A percentile compares a stretch with the other conserved stretches of the same genome.
Evolutionary conservation across 257 asterid genomes (phyloP).

Genomic region (Solanum sejunctum): DNA sequence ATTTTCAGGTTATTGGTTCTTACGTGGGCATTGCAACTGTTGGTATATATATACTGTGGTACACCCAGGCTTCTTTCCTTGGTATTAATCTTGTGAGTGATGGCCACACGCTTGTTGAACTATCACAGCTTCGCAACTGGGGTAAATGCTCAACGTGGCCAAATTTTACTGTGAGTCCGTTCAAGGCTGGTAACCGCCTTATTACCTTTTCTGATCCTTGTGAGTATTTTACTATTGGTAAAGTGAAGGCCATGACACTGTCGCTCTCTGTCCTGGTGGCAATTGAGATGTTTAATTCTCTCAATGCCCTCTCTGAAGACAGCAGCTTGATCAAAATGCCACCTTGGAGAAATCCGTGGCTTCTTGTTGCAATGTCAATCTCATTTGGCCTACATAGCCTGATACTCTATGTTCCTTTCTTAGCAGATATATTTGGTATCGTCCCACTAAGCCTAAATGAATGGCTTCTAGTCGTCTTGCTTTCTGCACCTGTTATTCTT

Average conservation of each 20-base stretch:
- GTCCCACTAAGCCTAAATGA: conserved; percentile 57
- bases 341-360: conserved; percentile 90
- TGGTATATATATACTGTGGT: conserved; percentile 80
- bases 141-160: conserved; percentile 77
- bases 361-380: conserved; percentile 62
- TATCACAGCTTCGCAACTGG: conserved; percentile 85
- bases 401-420: conserved; percentile 57
- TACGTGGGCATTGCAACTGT: conserved; percentile 86
- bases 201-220: conserved; percentile 57
- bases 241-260: conserved; percentile 77
- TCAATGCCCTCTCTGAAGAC: conserved; percentile 85
- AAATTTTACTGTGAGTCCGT: conserved; percentile 58
- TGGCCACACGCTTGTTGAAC: conserved; percentile 67
- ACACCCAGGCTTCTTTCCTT: conserved; percentile 66
- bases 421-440: conserved; percentile 57
- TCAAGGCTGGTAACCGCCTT: conserved; percentile 41
- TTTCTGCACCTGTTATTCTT: conserved; percentile 61
- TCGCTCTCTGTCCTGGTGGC: conserved; percentile 83
- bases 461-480: conserved; percentile 52
- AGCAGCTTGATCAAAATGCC: conserved; percentile 79
- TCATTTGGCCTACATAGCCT: conserved; percentile 56
- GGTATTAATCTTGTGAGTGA: conserved; percentile 53
- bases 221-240: conserved; percentile 60
- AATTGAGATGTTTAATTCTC: conserved; percentile 81
- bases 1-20: conserved; percentile 67